Evolutionary conservation across 2,329 filamentous ascomycete genomes (phyloP).

Genomic region (Aspergillus sp.): DNA sequence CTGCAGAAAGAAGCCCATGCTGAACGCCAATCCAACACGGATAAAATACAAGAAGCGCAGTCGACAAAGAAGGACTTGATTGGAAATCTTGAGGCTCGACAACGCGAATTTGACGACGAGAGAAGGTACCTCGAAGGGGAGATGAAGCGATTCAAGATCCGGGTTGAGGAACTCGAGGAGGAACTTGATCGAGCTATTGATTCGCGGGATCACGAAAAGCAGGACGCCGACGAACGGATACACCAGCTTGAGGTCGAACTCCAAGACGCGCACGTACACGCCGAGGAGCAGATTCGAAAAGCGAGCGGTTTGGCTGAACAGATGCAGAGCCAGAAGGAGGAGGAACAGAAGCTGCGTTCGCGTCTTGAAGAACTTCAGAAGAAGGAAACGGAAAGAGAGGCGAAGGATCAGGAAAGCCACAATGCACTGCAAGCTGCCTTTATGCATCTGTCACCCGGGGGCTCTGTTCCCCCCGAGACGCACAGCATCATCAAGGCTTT

Average conservation of each 20-base stretch:
- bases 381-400: slow-evolving; percentile 52
- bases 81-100: slow-evolving; percentile 89
- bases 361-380: slow-evolving; percentile 51
- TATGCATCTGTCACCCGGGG: slow-evolving; percentile 56
- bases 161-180: slow-evolving; percentile 85
- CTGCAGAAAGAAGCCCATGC: slow-evolving; percentile 69
- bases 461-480: slow-evolving; percentile 56
- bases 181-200: slow-evolving; percentile 83
- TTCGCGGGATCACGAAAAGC: slow-evolving; percentile 78
- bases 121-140: slow-evolving; percentile 80
- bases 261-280: slow-evolving; percentile 55
- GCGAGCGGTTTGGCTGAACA: slow-evolving; percentile 53
- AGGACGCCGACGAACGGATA: slow-evolving; percentile 66
- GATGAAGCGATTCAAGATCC: slow-evolving; percentile 70
- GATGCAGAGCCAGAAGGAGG: slow-evolving; percentile 56
- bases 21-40: slow-evolving; percentile 59
- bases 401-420: slow-evolving; percentile 53
- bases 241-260: slow-evolving; percentile 70
- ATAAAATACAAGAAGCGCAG: slow-evolving; percentile 77
- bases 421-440: slow-evolving; percentile 60
- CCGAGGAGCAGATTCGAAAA: slow-evolving; percentile 43
- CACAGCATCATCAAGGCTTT: slow-evolving; percentile 61
- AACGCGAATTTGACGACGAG: slow-evolving; percentile 83
- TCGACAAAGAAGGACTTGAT: slow-evolving; percentile 92
- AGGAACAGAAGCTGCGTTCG: slow-evolving; percentile 34